Evolutionary conservation across 768 basidiomycete species (phyloP), one percentile per base, ranked within the genome.

Genomic region (Mycena sanguinolenta): DNA sequence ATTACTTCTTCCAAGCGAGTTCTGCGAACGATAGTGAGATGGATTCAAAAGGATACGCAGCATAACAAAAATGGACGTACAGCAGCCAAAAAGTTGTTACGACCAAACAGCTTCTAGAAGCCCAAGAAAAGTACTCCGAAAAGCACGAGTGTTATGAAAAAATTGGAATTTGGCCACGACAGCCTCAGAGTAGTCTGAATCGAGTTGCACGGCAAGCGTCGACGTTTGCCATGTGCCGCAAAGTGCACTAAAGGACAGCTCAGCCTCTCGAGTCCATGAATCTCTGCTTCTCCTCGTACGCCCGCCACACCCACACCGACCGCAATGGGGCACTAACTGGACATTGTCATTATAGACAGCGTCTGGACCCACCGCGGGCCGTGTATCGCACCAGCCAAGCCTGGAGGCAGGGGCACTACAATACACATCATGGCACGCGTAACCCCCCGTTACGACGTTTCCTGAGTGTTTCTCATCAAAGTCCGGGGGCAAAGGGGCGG

Each of bases 141-240:
- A 25, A 50, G 49, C n/a, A 65, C 32, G 42, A 44, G 34, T n/a
- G 44, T 49, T 17, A 65, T 34, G 23, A 34, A 30, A 57, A 65
- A 65, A 21, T 65, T 42, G 55, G 10, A 6, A 46, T 46, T 6
- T 8, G 21, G 39, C 49, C n/a, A 39, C 12, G 30, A 64, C 69
- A 38, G 49, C 49, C 49, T 50, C 49, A 50, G 49, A 50, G 23
- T 50, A 25, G 49, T 50, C 49, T 50, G 49, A 50, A 50, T 50
- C 49, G 49, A 50, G 49, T 50, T 50, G 49, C 49, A 50, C 49
- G 49, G 49, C 49, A 10, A 9, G 23, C 25, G 49, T n/a, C 49
- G 17, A 25, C 23, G 23, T 25, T 9, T 27, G 49, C 49, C 49
- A 13, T 50, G 49, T 27, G 49, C 49, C 49, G 49, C 49, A 25